Percentiles rank a stretch among this genome's conserved stretches.
phyloP scores from a whole-genome alignment of 257 asterid genomes.

The Euphrasia confusa region DNA sequence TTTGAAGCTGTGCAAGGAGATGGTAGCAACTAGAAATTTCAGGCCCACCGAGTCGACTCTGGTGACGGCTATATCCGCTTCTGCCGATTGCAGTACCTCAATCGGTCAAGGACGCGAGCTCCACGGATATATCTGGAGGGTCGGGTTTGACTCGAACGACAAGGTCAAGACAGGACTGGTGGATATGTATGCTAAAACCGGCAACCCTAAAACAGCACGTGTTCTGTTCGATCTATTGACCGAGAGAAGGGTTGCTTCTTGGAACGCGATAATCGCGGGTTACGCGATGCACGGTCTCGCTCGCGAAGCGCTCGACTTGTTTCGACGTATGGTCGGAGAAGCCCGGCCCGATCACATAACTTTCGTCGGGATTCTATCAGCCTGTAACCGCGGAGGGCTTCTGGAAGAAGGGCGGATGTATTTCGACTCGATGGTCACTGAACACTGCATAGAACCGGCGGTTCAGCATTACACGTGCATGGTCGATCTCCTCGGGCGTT shows the following conservation, averaged over 20 bases:
- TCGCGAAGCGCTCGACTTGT: conserved; percentile 43
- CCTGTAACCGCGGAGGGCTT: conserved; percentile 57
- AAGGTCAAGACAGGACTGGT: conserved; percentile 55
- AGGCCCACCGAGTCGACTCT: conserved; percentile 53
- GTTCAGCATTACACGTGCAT: conserved; percentile 60
- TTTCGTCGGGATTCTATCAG: conserved; percentile 57
- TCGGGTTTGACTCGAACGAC: conserved; percentile 39
- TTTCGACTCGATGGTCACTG: conserved; percentile 39
- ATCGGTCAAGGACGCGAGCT: conserved; percentile 51
- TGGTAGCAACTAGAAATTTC: conserved; percentile 40
- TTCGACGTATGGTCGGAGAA: conserved; percentile 32
- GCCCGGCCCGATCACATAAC: conserved; percentile 54
- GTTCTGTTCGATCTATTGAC: conserved; percentile 39
- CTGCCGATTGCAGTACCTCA: conserved; percentile 40
- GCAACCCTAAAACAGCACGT: conserved; percentile 41
- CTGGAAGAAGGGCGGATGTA: conserved; percentile 40
- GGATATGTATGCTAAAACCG: conserved; percentile 66
- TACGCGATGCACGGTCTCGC: conserved; percentile 65
- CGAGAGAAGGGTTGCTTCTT: conserved; percentile 52
- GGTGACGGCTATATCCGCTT: conserved; percentile 48
- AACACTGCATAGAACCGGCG: conserved; percentile 42
- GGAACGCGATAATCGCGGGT: conserved; percentile 64
- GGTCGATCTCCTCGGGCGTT: conserved; percentile 62
- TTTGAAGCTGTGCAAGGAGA: conserved; percentile 40
- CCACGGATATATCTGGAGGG: conserved; percentile 51